These are phyloP conservation scores for Pestalotiopsis sp. DNA, from an alignment of 2,329 filamentous ascomycete species.

Conservation along the genomic window DNA sequence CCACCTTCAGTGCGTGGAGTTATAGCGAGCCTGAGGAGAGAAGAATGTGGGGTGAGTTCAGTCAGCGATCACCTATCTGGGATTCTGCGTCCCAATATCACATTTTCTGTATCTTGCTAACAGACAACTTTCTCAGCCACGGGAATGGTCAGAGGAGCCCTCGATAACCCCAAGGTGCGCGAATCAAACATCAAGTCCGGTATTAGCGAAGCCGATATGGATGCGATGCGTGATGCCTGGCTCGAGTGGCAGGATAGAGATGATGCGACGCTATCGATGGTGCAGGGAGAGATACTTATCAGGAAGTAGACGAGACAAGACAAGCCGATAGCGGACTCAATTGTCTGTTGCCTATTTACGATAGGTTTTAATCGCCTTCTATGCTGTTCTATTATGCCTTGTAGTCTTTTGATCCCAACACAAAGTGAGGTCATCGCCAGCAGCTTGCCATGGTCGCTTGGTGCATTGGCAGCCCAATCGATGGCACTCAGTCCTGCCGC, in stretches of 20 bases:
- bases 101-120: not conserved
- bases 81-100: not conserved
- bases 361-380: not conserved
- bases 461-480: not conserved
- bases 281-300: not conserved
- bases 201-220: constrained; percentile 10
- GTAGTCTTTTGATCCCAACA: not conserved
- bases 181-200: constrained; percentile 12
- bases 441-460: not conserved
- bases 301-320: not conserved
- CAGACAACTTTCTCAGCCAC: constrained; percentile 1
- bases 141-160: constrained; percentile 11
- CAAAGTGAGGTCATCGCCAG: not conserved
- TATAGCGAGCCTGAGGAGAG: constrained; percentile 13
- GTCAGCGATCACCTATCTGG: not conserved
- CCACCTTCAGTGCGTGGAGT: constrained; percentile 14
- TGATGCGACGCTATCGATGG: constrained; percentile 12
- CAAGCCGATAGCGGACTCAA: not conserved
- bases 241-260: constrained; percentile 10
- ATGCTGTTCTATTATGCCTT: not conserved
- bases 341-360: not conserved
- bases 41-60: constrained; percentile 15
- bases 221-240: constrained; percentile 15
- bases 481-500: not conserved
- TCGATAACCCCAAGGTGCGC: constrained; percentile 4